Conservation (phyloP, 768 basidiomycete species). For the Suillus cothurnatus region DNA sequence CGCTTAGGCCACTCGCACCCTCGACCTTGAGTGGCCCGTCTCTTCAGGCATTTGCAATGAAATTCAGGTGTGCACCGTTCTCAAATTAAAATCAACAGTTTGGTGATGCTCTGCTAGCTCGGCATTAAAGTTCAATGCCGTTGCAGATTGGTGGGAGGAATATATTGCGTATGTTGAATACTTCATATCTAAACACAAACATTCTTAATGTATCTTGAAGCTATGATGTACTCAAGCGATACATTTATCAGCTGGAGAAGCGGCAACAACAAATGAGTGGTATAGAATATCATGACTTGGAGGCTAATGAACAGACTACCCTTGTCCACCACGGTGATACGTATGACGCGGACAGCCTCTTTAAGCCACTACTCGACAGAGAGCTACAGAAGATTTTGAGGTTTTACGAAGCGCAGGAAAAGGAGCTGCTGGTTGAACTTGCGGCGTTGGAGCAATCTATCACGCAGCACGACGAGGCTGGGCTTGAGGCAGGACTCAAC, state of each 20-base stretch:
- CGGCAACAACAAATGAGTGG: slow-evolving; percentile 53
- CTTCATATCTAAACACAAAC: neutral
- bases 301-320: slow-evolving; percentile 61
- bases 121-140: slow-evolving; percentile 88
- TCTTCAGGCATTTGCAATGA: slow-evolving; percentile 29
- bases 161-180: slow-evolving; percentile 73
- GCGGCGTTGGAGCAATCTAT: slow-evolving; percentile 59
- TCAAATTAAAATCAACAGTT: too few species aligned
- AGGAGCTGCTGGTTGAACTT: slow-evolving; percentile 66
- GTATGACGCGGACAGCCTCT: slow-evolving; percentile 55
- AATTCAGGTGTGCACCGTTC: slow-evolving; percentile 32
- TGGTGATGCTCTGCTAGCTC: slow-evolving; percentile 45
- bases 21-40: neutral
- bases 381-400: slow-evolving; percentile 78
- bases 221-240: slow-evolving; percentile 85
- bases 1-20: slow-evolving; percentile 19
- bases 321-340: slow-evolving; percentile 47
- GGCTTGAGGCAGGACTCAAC: slow-evolving; percentile 48
- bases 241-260: slow-evolving; percentile 85
- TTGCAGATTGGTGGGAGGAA: slow-evolving; percentile 91
- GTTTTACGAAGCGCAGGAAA: slow-evolving; percentile 82
- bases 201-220: slow-evolving; percentile 35
- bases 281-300: slow-evolving; percentile 55
- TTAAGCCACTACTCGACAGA: slow-evolving; percentile 74
- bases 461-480: slow-evolving; percentile 59